A percentile compares a stretch with the other conserved stretches of the same genome.
These are phyloP conservation scores for Quercus lobata DNA, from an alignment of 331 rosid genomes.

Conservation along the genomic window DNA sequence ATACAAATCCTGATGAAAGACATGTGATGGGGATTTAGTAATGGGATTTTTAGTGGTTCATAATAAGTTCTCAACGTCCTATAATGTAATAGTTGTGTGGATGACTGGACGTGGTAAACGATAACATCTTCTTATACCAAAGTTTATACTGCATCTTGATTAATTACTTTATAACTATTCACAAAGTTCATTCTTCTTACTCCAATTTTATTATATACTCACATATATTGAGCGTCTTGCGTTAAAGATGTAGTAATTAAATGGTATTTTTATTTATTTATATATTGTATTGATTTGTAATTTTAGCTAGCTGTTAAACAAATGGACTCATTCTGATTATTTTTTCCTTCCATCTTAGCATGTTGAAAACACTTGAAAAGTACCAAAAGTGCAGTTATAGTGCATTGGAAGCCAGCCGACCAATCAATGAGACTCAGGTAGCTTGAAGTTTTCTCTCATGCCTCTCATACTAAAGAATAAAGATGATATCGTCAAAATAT, in stretches of 20 bases:
- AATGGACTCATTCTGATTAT: neutral
- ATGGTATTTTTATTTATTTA: neutral
- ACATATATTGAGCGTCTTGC: neutral
- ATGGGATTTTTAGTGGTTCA: too few relatives aligned
- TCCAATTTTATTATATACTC: too few relatives aligned
- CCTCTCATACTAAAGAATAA: neutral
- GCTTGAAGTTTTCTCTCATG: neutral
- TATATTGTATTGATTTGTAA: too few relatives aligned
- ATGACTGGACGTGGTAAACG: too few relatives aligned
- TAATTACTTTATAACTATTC: too few relatives aligned
- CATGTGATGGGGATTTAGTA: too few relatives aligned
- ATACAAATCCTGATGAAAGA: too few relatives aligned
- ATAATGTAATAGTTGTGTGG: too few relatives aligned
- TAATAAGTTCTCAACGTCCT: too few relatives aligned
- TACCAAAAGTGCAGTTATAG: slow-evolving; percentile 63
- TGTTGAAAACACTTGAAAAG: slow-evolving; percentile 62
- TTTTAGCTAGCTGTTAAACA: neutral
- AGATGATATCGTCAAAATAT: neutral
- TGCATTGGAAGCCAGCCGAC: slow-evolving; percentile 28
- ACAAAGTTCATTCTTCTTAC: too few relatives aligned
- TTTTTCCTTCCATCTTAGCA: slow-evolving; percentile 26
- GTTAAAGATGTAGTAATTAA: neutral
- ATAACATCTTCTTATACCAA: too few relatives aligned
- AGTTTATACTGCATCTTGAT: too few relatives aligned
- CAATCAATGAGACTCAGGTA: slow-evolving; percentile 42